Conservation (phyloP, 2,329 filamentous ascomycete genomes). For the Elsinoe australis region DNA sequence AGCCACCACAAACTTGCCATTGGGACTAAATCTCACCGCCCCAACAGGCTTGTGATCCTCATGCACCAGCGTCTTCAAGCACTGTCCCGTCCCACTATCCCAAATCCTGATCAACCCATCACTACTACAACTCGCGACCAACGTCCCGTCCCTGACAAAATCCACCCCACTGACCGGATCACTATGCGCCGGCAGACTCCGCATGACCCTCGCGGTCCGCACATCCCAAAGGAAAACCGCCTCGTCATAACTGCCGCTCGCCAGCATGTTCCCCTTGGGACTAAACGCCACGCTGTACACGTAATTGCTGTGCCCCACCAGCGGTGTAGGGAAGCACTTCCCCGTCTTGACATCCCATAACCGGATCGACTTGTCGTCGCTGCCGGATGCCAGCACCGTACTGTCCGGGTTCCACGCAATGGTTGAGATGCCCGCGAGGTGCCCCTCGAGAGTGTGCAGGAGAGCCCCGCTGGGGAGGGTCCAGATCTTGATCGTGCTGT, state of each 20-base stretch:
- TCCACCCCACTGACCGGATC: slow-evolving; percentile 92
- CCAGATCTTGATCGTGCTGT: slow-evolving; percentile 89
- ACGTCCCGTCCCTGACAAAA: slow-evolving; percentile 82
- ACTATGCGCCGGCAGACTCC: slow-evolving; percentile 84
- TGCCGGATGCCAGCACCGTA: slow-evolving; percentile 77
- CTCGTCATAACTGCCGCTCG: slow-evolving; percentile 92
- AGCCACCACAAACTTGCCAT: slow-evolving; percentile 85
- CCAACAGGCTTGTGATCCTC: slow-evolving; percentile 90
- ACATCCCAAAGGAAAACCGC: slow-evolving; percentile 97
- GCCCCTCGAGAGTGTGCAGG: slow-evolving; percentile 83
- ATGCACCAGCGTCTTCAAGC: slow-evolving; percentile 86
- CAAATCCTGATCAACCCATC: slow-evolving; percentile 91
- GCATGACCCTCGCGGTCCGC: slow-evolving; percentile 76
- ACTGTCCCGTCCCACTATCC: slow-evolving; percentile 93
- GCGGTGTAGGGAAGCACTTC: slow-evolving; percentile 50
- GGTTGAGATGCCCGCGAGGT: slow-evolving; percentile 85
- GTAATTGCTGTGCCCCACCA: slow-evolving; percentile 91
- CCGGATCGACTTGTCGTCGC: slow-evolving; percentile 91
- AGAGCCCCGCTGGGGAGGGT: slow-evolving; percentile 67
- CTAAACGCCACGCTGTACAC: slow-evolving; percentile 90
- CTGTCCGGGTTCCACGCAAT: slow-evolving; percentile 92
- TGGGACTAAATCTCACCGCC: slow-evolving; percentile 85
- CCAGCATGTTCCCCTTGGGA: slow-evolving; percentile 96
- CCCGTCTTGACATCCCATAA: slow-evolving; percentile 69
- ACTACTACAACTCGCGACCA: slow-evolving; percentile 84